Base-by-base conservation (phyloP, 768 basidiomycete genomes). In the Russula foetens region DNA sequence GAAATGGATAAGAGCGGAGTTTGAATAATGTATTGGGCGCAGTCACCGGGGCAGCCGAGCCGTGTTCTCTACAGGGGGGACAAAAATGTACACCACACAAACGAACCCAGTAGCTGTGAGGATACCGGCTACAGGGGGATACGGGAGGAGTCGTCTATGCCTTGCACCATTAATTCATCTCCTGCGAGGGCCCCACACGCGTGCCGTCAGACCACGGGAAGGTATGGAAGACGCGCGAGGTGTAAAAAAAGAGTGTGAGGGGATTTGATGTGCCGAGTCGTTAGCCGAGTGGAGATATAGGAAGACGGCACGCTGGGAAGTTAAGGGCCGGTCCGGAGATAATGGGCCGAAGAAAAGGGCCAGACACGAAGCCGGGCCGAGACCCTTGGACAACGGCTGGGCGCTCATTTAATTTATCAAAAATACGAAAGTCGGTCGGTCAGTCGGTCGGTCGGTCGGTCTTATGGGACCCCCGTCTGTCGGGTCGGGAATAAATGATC, bases 161-260 rank as follows among this genome's bases (percentile, higher is more conserved):
- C 65, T 23, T 64, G 65, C 65, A 64, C 65, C 65, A 64, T 64
- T 61, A 45, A 45, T 66, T 64, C 59, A 60, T 66, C 63, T 66
- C 56, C 65, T 66, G 65, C 65, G 65, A 66, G 65, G 59, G 49
- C 65, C 65, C 56, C 65, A 26, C 59, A 53, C 53, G 12, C 44
- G 33, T 44, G 48, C 52, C 65, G 59, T 41, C 59, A 39, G 50
- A 21, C 59, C 63, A 64, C 52, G 38, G 63, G 56, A 31, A 35
- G 35, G 47, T 8, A 47, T n/a, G 59, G 59, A 50, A n/a, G n/a
- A n/a, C n/a, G n/a, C n/a, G n/a, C 41, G 48, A 50, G 35, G 35
- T 35, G 35, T 52, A 44, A 45, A 55, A 59, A 53, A 43, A 47
- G 38, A 58, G 53, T 63, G 60, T 33, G 59, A 65, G 65, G 65